Conservation (phyloP, 192 early-diverging fungal genomes). For the Rhizoclosmatium globosum region DNA sequence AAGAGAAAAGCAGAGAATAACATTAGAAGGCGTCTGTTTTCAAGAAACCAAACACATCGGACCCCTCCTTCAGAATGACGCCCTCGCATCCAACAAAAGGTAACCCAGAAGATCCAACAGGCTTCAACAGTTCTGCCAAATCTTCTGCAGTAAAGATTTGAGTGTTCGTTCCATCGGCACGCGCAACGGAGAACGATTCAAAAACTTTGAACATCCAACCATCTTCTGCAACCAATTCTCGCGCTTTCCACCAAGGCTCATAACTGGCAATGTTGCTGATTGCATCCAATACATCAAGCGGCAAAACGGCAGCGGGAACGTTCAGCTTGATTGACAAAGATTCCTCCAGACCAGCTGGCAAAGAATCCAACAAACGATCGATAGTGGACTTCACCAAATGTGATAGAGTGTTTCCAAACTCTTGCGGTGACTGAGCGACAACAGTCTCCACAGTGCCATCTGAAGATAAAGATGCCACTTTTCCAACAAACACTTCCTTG, state of each 20-base stretch:
- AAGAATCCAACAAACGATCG: not conserved
- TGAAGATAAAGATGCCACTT: not conserved
- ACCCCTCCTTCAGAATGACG: constrained; percentile 11
- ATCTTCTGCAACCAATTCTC: not conserved
- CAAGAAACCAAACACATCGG: constrained; percentile 30
- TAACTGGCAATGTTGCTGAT: not conserved
- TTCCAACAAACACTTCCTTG: constrained; percentile 29
- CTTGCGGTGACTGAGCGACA: not conserved
- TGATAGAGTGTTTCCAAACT: not conserved
- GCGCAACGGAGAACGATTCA: constrained; percentile 15
- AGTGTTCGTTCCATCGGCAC: not conserved
- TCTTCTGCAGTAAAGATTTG: constrained; percentile 13
- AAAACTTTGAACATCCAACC: constrained; percentile 44
- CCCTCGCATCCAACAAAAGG: constrained; percentile 28
- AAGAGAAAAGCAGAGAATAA: not conserved
- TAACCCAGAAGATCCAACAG: constrained; percentile 8
- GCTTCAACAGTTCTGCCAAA: constrained; percentile 9
- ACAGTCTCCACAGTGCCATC: not conserved
- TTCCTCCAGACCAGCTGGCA: not conserved
- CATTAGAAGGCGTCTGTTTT: constrained; percentile 38
- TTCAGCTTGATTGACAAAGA: constrained; percentile 9
- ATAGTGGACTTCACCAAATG: not conserved
- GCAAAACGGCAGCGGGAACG: constrained; percentile 26
- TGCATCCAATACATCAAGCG: constrained; percentile 23
- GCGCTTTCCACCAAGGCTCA: not conserved